Evolutionary conservation across 1,284 basidiomycete species (phyloP).

Genomic region (Hemileia vastatrix): DNA sequence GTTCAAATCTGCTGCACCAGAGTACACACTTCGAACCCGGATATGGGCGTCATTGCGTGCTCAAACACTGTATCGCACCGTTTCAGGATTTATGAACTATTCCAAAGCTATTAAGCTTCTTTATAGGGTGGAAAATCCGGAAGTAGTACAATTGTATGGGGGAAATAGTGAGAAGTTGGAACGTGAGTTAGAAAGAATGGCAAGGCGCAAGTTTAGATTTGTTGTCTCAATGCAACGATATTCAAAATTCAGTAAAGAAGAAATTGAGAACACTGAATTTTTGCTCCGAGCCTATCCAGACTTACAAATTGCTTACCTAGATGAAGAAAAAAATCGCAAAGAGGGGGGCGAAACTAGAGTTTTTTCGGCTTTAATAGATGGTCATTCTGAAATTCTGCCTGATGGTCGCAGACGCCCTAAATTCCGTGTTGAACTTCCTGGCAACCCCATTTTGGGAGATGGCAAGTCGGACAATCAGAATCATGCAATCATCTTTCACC

Average conservation of each 20-base stretch:
- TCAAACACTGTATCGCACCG: slow-evolving; percentile 95
- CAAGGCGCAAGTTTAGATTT: slow-evolving; percentile 97
- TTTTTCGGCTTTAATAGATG: slow-evolving; percentile 93
- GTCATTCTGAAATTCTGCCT: slow-evolving; percentile 88
- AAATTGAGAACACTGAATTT: slow-evolving; percentile 98
- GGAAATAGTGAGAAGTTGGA: slow-evolving; percentile 97
- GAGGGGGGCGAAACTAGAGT: slow-evolving; percentile 90
- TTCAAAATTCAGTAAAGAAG: slow-evolving; percentile 99
- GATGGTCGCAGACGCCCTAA: slow-evolving; percentile 85
- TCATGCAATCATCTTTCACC: slow-evolving; percentile 97
- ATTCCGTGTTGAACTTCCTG: slow-evolving; percentile 96
- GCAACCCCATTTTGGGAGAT: slow-evolving; percentile 97
- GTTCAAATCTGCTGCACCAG: slow-evolving; percentile 96
- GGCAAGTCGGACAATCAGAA: slow-evolving; percentile 99
- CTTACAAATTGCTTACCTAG: slow-evolving; percentile 93
- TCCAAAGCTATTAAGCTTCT: slow-evolving; percentile 99
- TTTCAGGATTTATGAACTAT: slow-evolving; percentile 99
- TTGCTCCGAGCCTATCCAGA: slow-evolving; percentile 96
- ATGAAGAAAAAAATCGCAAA: slow-evolving; percentile 82
- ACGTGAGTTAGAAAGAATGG: slow-evolving; percentile 93
- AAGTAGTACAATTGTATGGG: slow-evolving; percentile 91
- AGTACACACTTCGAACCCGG: slow-evolving; percentile 94
- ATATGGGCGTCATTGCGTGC: slow-evolving; percentile 98
- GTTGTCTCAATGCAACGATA: slow-evolving; percentile 99
- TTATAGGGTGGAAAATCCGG: slow-evolving; percentile 97